Base-by-base conservation (phyloP, 2,329 filamentous ascomycete species). In the Botrytis cinerea region DNA sequence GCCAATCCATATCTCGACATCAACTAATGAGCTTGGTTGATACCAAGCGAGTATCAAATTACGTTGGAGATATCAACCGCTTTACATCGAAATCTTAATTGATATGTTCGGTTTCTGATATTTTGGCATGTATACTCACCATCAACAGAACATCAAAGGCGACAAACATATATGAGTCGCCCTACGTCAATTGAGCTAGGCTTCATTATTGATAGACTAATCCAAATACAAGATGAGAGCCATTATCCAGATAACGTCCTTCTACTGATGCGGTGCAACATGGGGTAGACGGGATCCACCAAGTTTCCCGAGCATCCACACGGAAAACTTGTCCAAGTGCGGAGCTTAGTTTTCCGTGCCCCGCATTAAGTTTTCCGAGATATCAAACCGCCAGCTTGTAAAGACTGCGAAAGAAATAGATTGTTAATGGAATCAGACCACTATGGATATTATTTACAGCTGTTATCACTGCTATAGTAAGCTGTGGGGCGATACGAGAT, bases 301-400 rank as follows among this genome's bases (percentile, higher is more conserved):
- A 28, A 28, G 46, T 68, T 28, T 57, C 25, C 64, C 48, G 46
- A 32, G 14, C 28, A 22, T 18, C 32, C 32, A 25, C 25, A 57
- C 35, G 64, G 64, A 22, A 40, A 54, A 54, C 48, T 28, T 22
- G 2, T n/a, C 48, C 18, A 12, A 43, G 7, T 57, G n/a, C 8
- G 32, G 46, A 32, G 25, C 46, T 20, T 32, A 22, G 48, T 40
- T 68, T 57, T 68, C 64, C 46, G 35, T 57, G 48, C 25, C 64
- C 64, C 64, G 64, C 46, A 57, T 68, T 20, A 22, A 28, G 48
- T 57, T 68, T 43, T 57, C 66, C 66, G 25, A 57, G 48, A 32
- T 32, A 57, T 45, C 43, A 22, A 48, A 12, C 18, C 9, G n/a
- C 10, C 35, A 43, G 48, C 16, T 25, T 28, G 35, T 32, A 16